These are phyloP conservation scores for Iris pallida DNA, from an alignment of 116 monocot species.

Conservation along the genomic window DNA sequence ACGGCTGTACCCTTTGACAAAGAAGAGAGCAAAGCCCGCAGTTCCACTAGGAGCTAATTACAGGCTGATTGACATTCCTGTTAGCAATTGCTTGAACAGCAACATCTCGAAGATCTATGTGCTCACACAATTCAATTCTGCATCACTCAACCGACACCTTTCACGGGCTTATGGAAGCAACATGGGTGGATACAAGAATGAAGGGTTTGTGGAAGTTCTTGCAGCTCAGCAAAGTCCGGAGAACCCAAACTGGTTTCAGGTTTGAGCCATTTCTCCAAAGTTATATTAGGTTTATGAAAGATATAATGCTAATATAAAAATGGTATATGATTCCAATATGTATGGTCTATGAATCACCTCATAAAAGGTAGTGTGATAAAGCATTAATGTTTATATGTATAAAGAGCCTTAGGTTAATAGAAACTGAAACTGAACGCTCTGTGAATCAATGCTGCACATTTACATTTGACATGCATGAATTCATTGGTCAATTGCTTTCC, in stretches of 20 bases:
- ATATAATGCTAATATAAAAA: too few relatives aligned
- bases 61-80: constrained; percentile 95
- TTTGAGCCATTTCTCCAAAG: constrained; percentile 8
- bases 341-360: too few relatives aligned
- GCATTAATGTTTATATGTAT: too few relatives aligned
- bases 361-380: too few relatives aligned
- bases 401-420: too few relatives aligned
- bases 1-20: constrained; percentile 83
- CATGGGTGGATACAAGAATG: constrained; percentile 93
- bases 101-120: constrained; percentile 96
- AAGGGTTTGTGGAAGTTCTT: constrained; percentile 97
- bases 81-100: constrained; percentile 98
- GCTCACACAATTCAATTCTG: constrained; percentile 96
- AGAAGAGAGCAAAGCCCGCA: constrained; percentile 97
- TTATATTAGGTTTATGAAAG: too few relatives aligned
- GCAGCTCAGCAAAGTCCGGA: constrained; percentile 99
- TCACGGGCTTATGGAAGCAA: constrained; percentile 90
- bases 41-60: constrained; percentile 97
- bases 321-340: too few relatives aligned
- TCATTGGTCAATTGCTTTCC: too few relatives aligned
- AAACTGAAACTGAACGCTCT: too few relatives aligned
- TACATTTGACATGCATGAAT: too few relatives aligned
- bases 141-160: constrained; percentile 95
- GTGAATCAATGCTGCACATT: too few relatives aligned
- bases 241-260: constrained; percentile 99